Base-by-base conservation (phyloP, 2,329 filamentous ascomycete species). In the Penicillium griseofulvum region DNA sequence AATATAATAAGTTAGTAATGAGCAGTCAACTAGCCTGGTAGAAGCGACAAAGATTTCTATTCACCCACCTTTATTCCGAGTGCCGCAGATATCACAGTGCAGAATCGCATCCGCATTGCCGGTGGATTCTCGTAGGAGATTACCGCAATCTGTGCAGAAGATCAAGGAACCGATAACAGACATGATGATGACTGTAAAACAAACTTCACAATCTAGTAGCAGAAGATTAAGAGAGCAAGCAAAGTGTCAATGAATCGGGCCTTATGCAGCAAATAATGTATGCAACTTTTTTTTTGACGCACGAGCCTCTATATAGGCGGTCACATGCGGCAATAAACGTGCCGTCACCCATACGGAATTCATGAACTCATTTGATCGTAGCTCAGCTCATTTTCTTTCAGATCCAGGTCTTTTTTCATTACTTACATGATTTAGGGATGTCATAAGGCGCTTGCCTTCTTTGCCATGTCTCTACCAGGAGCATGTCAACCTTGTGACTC, bases 101-200 rank as follows among this genome's bases (percentile, higher is more conserved):
- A 97, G 78, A 54, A 89, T 83, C 54, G 88, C 88, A 70, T 91
- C 89, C 64, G 85, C 81, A 56, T 86, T 87, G 57, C 89, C 90
- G 60, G 87, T 88, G 44, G 89, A 91, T 49, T 87, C 83, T 50
- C 94, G 91, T 38, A 97, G 80, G 4, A 97, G 81, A 72, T 96
- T 96, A 58, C 93, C 93, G 74, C 93, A 97, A 71, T 92, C 90
- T 51, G 83, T 90, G 79, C 93, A 97, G 75, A 97, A 97, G 34
- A 96, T 87, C 38, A 97, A 81, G 49, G 91, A 93, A 53, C 91
- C 93, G 63, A 97, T 91, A 17, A 90, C 87, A 62, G 92, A 86
- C 93, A 97, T 97, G 2, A 38, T 65, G 55, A 26, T 7, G 7
- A 37, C 16, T 34, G 7, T 22, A 45, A 48, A 24, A 41, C 22